phyloP scores from a whole-genome alignment of 176 grass and related monocot genomes.

The Melocanna baccifera region DNA sequence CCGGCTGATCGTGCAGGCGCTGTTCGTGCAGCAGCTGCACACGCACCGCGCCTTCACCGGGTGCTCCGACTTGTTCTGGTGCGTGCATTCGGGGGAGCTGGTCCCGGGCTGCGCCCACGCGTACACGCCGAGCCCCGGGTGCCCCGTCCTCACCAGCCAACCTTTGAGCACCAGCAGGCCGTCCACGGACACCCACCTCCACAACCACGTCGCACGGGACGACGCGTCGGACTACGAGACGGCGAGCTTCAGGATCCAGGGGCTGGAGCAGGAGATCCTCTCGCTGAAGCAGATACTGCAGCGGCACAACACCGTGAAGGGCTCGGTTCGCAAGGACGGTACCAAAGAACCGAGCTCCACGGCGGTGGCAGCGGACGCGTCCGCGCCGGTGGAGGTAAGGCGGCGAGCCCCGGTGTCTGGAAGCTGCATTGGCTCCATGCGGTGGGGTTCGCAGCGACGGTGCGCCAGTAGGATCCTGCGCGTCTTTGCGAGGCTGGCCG shows the following conservation, averaged over 20 bases:
- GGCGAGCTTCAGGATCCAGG: conserved; percentile 81
- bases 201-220: conserved; percentile 8
- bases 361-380: conserved; percentile 11
- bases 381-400: neutral
- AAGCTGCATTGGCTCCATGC: conserved; percentile 75
- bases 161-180: conserved; percentile 44
- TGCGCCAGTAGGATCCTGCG: conserved; percentile 67
- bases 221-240: conserved; percentile 58
- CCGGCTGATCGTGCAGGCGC: conserved; percentile 85
- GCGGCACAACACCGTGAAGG: conserved; percentile 47
- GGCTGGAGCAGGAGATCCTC: conserved; percentile 73
- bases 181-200: conserved; percentile 22
- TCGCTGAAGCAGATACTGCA: conserved; percentile 72
- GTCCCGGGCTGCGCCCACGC: conserved; percentile 27
- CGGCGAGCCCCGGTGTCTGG: conserved; percentile 45
- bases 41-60: conserved; percentile 69
- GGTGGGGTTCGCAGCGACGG: conserved; percentile 72
- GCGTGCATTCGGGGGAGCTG: conserved; percentile 46
- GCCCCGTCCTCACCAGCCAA: conserved; percentile 47
- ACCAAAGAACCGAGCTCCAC: conserved; percentile 49
- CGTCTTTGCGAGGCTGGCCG: conserved; percentile 68
- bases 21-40: conserved; percentile 91
- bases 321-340: conserved; percentile 15
- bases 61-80: conserved; percentile 86
- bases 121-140: conserved; percentile 57